These are phyloP conservation scores for Stagonosporopsis rhizophila DNA, from an alignment of 2,329 filamentous ascomycete genomes.

Conservation along the genomic window DNA sequence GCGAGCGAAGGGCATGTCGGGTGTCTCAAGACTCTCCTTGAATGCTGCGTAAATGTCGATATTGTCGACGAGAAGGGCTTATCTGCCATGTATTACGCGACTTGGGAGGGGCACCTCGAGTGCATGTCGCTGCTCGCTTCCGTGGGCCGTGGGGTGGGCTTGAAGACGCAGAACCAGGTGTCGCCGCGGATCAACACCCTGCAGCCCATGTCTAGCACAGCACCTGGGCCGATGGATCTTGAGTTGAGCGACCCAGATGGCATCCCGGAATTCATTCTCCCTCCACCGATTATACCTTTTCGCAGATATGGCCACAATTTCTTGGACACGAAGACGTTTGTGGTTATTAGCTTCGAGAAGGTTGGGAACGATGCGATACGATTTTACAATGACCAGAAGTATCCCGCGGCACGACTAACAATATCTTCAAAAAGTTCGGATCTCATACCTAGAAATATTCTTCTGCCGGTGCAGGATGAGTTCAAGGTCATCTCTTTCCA, in stretches of 20 bases:
- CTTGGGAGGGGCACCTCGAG: slow-evolving; percentile 94
- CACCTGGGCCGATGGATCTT: slow-evolving; percentile 59
- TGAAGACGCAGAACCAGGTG: slow-evolving; percentile 44
- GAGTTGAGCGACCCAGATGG: slow-evolving; percentile 76
- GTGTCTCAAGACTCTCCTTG: slow-evolving; percentile 81
- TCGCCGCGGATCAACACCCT: slow-evolving; percentile 52
- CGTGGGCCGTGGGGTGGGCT: slow-evolving; percentile 46
- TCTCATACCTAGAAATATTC: slow-evolving; percentile 93
- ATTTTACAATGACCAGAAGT: slow-evolving; percentile 98
- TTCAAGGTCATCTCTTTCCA: slow-evolving; percentile 94
- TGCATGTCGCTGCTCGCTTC: slow-evolving; percentile 89
- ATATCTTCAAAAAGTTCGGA: slow-evolving; percentile 97
- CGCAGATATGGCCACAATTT: slow-evolving; percentile 98
- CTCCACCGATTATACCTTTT: slow-evolving; percentile 93
- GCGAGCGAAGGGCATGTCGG: slow-evolving; percentile 94
- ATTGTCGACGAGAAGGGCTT: slow-evolving; percentile 91
- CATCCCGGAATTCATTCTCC: slow-evolving; percentile 89
- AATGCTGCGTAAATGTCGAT: slow-evolving; percentile 77
- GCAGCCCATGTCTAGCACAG: slow-evolving; percentile 44
- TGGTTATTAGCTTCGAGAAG: slow-evolving; percentile 89
- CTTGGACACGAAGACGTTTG: slow-evolving; percentile 94
- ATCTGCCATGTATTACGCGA: slow-evolving; percentile 96
- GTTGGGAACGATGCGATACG: slow-evolving; percentile 75
- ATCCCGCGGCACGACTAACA: slow-evolving; percentile 90
- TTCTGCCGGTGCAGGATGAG: slow-evolving; percentile 95